phyloP scores from a whole-genome alignment of 2,329 filamentous ascomycete genomes.

The Juglanconis oblonga region DNA sequence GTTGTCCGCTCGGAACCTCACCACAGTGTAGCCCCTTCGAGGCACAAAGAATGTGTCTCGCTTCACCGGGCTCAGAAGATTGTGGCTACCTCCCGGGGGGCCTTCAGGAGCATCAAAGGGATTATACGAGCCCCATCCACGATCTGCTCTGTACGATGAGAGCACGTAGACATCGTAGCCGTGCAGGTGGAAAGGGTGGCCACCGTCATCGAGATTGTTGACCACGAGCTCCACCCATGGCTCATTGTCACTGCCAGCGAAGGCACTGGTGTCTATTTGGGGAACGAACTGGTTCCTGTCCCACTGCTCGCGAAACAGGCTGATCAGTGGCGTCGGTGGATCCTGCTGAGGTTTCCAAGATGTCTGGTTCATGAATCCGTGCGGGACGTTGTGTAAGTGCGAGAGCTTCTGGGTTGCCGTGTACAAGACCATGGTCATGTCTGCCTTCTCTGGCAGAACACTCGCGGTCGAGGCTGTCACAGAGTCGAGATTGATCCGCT shows the following conservation, averaged over 20 bases:
- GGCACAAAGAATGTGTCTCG: constrained; percentile 26
- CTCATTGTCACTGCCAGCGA: constrained; percentile 1
- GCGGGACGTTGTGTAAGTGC: constrained; percentile 13
- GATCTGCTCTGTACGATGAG: constrained; percentile 17
- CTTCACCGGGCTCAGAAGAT: constrained; percentile 17
- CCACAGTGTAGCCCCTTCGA: constrained; percentile 20
- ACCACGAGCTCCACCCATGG: constrained; percentile 25
- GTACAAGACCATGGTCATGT: background rate
- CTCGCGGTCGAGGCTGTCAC: background rate
- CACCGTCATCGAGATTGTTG: constrained; percentile 26
- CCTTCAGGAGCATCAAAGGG: constrained; percentile 19
- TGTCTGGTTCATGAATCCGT: constrained; percentile 24
- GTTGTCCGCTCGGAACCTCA: constrained; percentile 24
- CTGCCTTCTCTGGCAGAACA: background rate
- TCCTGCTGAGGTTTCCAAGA: constrained; percentile 20
- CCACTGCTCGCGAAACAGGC: constrained; percentile 19
- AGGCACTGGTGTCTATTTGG: constrained; percentile 18
- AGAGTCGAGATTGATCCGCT: background rate
- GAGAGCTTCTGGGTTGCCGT: background rate
- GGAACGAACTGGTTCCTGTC: constrained; percentile 23
- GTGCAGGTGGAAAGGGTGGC: constrained; percentile 26
- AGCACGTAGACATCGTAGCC: constrained; percentile 26
- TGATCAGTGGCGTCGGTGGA: constrained; percentile 15
- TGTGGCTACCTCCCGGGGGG: constrained; percentile 20
- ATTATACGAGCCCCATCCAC: constrained; percentile 27